Evolutionary conservation across 139 green algal species (phyloP).

Genomic region (Chlorella sp.): DNA sequence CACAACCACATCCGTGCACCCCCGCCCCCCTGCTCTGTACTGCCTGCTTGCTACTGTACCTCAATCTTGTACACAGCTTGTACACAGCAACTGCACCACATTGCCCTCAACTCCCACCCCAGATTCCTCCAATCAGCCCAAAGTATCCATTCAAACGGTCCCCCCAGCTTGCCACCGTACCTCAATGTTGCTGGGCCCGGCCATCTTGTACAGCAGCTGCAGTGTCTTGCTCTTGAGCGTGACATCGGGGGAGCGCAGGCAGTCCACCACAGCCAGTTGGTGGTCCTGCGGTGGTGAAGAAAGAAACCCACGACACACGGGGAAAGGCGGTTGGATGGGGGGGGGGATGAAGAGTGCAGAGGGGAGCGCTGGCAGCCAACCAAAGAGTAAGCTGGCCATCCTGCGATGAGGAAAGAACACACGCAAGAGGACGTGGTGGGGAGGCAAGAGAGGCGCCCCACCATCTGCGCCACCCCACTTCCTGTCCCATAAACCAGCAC

Average conservation of each 20-base stretch:
- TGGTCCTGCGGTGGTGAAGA: conserved; percentile 58
- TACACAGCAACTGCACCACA: no score
- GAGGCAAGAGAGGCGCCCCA: no score
- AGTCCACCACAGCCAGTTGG: conserved; percentile 97
- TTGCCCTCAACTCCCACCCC: no score
- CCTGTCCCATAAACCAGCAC: no score
- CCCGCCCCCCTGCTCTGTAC: no score
- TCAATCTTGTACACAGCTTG: no score
- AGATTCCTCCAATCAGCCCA: no score
- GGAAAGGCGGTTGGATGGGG: background rate
- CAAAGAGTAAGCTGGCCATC: background rate
- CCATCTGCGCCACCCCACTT: no score
- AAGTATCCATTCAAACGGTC: no score
- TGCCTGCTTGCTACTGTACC: background rate
- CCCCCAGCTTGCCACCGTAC: no score
- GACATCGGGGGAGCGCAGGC: conserved; percentile 95
- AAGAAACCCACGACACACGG: background rate
- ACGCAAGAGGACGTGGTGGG: background rate
- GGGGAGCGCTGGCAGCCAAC: background rate
- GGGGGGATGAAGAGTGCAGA: background rate
- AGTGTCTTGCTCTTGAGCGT: conserved; percentile 96
- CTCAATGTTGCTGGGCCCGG: conserved; percentile 92
- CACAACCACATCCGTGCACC: background rate
- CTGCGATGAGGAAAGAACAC: background rate
- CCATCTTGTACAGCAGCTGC: conserved; percentile 97